phyloP scores from a whole-genome alignment of 1,284 basidiomycete species.

The Tranzscheliella williamsii region DNA sequence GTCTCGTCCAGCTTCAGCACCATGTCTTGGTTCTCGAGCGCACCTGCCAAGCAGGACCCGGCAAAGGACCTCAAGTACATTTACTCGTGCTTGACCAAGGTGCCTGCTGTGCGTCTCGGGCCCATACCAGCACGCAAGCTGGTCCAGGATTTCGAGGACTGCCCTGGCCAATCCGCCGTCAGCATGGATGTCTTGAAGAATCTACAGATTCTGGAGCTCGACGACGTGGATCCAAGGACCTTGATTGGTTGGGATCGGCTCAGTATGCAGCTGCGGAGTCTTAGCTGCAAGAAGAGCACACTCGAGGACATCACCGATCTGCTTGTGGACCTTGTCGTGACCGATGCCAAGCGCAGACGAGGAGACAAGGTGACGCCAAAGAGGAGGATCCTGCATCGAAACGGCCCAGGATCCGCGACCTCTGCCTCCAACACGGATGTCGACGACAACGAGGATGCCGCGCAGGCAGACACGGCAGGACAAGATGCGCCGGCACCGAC shows the following conservation, averaged over 20 bases:
- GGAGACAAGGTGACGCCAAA: slow-evolving; percentile 22
- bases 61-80: slow-evolving; percentile 74
- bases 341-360: slow-evolving; percentile 65
- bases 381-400: not conserved
- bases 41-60: slow-evolving; percentile 64
- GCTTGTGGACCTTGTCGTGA: slow-evolving; percentile 74
- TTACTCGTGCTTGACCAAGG: slow-evolving; percentile 82
- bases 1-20: slow-evolving; percentile 70
- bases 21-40: slow-evolving; percentile 30
- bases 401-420: not conserved
- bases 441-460: not conserved
- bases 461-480: not conserved
- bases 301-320: slow-evolving; percentile 81
- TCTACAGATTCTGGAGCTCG: slow-evolving; percentile 72
- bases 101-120: slow-evolving; percentile 70
- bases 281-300: slow-evolving; percentile 76
- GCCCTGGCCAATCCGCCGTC: slow-evolving; percentile 74
- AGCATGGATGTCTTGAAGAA: slow-evolving; percentile 84
- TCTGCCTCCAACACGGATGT: slow-evolving; percentile 1
- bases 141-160: slow-evolving; percentile 72
- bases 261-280: slow-evolving; percentile 71
- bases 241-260: slow-evolving; percentile 84
- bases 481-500: not conserved
- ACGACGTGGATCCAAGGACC: slow-evolving; percentile 78
- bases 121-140: slow-evolving; percentile 66